Base-by-base conservation (phyloP, 2,329 filamentous ascomycete genomes). In the Penicillium polonicum region DNA sequence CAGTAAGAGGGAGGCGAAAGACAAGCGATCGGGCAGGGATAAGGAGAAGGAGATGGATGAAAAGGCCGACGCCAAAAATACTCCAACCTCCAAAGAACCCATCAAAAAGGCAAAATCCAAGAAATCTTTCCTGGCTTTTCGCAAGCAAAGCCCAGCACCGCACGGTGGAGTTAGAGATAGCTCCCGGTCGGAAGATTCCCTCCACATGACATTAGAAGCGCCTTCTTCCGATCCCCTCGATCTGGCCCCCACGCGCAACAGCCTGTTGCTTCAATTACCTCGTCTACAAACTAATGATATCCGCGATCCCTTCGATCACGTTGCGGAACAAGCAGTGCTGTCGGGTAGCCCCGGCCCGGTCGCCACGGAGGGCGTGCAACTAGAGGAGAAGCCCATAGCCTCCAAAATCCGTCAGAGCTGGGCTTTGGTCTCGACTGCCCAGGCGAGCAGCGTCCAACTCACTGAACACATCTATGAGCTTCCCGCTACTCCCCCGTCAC, bases 381-480 rank as follows among this genome's bases (percentile, higher is more conserved):
- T 41, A 50, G 36, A 41, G 36, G n/a, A 17, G 38, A 44, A 35
- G 36, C 31, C 46, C 21, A 41, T 38, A 42, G 21, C 35, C 17
- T 12, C 39, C 48, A 69, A 64, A 44, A 52, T 59, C 50, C 60
- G 60, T 1, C 52, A 60, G 1, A 48, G 56, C 1, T 50, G 55
- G 19, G 60, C 65, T 4, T 54, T 63, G 38, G 53, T 65, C 17
- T 63, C 63, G 19, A 61, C 59, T 17, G 59, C 55, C n/a, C 64
- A 66, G 41, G 61, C 65, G 9, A 66, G 66, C 35, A 61, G 64
- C 10, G 48, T 63, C 5, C 56, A 62, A 19, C 53, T 65, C 2
- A 63, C 68, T 0, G 63, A 65, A 8, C 66, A 67, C 17, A 59
- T 76, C 29, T 75, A 70, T 57, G 74, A 76, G 52, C 68, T 76